Base-by-base conservation (phyloP, 2,329 filamentous ascomycete genomes). In the Colletotrichum cordylinicola region DNA sequence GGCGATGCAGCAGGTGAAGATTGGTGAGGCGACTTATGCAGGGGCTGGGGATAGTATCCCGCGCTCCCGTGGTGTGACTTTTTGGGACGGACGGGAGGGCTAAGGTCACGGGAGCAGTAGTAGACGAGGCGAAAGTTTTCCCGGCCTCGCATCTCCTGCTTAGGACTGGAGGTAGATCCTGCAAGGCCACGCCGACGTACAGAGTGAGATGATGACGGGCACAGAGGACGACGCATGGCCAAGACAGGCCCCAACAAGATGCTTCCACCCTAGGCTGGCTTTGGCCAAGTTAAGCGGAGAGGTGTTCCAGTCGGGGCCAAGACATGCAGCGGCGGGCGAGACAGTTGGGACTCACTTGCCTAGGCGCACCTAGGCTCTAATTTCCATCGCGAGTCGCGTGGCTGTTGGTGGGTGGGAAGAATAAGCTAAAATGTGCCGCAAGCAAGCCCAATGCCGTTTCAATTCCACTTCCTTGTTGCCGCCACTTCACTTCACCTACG, bases 41-140 rank as follows among this genome's bases (percentile, higher is more conserved):
- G 74, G 43, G 58, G 74, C 56, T 39, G 55, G 73, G 73, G 55
- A 75, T 64, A 58, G 21, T 31, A 62, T 58, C 62, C 43, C 62
- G 69, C 43, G 24, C 62, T 73, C 56, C 64, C 62, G 56, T 72
- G 37, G 69, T 43, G 64, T 10, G 35, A 60, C 24, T 39, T 60
- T 37, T 9, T 24, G 33, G 39, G 65, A 64, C 39, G 31, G 37
- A 35, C 29, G 39, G 56, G 33, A 55, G 15, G 66, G 24, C 16
- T 52, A 48, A 58, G 24, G n/a, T 56, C 31, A 16, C 21, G 64
- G 21, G 29, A 37, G 27, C n/a, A 21, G 21, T 43, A 33, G 18
- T 56, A 43, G 61, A 35, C 15, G 61, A 73, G 65, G 39, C 66
- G 33, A 39, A 33, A 16, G 62, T 31, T 66, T 31, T 48, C 24